These are phyloP conservation scores for Globisporangium nunn DNA, from an alignment of 352 stramenopile species.

Conservation along the genomic window DNA sequence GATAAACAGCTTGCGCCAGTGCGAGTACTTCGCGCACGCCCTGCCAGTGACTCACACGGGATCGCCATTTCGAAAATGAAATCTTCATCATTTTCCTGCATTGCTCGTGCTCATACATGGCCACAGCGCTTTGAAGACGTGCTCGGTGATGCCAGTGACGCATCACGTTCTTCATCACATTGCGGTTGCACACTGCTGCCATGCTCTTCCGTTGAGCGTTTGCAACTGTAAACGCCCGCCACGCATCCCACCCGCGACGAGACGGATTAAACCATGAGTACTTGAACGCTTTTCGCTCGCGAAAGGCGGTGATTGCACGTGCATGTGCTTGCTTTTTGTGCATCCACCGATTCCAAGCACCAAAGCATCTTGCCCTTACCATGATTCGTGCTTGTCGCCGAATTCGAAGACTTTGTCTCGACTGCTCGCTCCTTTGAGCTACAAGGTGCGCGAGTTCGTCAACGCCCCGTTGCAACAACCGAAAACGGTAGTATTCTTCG, in stretches of 20 bases:
- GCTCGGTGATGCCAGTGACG: slow-evolving; percentile 1
- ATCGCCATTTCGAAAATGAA: slow-evolving; percentile 19
- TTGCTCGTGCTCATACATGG: slow-evolving; percentile 2
- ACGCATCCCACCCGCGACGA: slow-evolving; percentile 22
- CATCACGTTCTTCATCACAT: not conserved
- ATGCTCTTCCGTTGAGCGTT: not conserved
- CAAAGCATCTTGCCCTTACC: slow-evolving; percentile 20
- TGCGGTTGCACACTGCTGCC: not conserved
- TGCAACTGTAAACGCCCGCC: slow-evolving; percentile 4
- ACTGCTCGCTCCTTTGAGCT: slow-evolving; percentile 15
- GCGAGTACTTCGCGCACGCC: slow-evolving; percentile 16
- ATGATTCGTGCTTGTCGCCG: slow-evolving; percentile 15
- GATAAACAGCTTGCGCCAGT: slow-evolving; percentile 15
- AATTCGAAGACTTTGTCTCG: slow-evolving; percentile 14
- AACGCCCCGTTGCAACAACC: slow-evolving; percentile 20
- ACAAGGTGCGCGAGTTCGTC: slow-evolving; percentile 16
- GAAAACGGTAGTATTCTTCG: slow-evolving; percentile 10
- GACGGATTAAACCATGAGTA: slow-evolving; percentile 22
- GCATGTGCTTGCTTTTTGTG: not conserved
- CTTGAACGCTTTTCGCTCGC: slow-evolving; percentile 5
- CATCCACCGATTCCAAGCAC: slow-evolving; percentile 11
- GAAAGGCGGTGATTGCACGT: not conserved
- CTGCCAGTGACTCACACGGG: slow-evolving; percentile 18
- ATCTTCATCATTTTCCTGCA: not conserved
- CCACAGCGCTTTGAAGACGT: slow-evolving; percentile 3